Conservation (phyloP, 352 stramenopile genomes). For the Saprolegnia parasitica region DNA sequence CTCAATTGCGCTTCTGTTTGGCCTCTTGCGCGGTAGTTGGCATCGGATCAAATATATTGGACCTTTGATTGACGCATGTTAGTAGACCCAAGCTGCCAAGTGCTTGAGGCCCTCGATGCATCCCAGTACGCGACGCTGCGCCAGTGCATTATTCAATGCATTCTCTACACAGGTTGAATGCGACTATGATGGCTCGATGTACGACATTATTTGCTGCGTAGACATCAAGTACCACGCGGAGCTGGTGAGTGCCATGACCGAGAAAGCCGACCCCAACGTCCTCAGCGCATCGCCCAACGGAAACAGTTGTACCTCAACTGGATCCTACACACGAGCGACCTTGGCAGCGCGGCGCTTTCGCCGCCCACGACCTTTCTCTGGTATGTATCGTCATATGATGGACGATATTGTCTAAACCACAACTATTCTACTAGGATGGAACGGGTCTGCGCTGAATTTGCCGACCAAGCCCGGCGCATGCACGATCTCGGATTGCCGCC, state of each 20-base stretch:
- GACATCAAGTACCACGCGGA: slow-evolving; percentile 84
- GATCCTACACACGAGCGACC: slow-evolving; percentile 75
- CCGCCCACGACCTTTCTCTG: slow-evolving; percentile 51
- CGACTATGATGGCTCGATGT: not conserved
- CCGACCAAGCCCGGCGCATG: slow-evolving; percentile 56
- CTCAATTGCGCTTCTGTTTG: not conserved
- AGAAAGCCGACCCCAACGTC: slow-evolving; percentile 40
- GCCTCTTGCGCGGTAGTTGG: slow-evolving; percentile 4
- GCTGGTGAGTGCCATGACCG: slow-evolving; percentile 47
- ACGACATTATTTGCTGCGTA: not conserved
- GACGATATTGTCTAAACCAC: not conserved
- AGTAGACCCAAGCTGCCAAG: slow-evolving; percentile 49
- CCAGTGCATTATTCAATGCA: slow-evolving; percentile 65
- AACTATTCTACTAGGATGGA: no score
- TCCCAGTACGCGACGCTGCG: slow-evolving; percentile 44
- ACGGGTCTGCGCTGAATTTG: slow-evolving; percentile 74
- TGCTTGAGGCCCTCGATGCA: slow-evolving; percentile 50
- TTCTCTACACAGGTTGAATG: slow-evolving; percentile 47
- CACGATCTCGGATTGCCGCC: slow-evolving; percentile 54
- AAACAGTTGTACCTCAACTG: slow-evolving; percentile 73
- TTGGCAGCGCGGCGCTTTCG: slow-evolving; percentile 55
- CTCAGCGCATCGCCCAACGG: slow-evolving; percentile 60
- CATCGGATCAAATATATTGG: no score
- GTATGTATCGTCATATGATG: not conserved
- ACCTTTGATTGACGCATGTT: no score